These are phyloP conservation scores for Setomelanomma holmii DNA, from an alignment of 2,329 filamentous ascomycete genomes.

Conservation along the genomic window DNA sequence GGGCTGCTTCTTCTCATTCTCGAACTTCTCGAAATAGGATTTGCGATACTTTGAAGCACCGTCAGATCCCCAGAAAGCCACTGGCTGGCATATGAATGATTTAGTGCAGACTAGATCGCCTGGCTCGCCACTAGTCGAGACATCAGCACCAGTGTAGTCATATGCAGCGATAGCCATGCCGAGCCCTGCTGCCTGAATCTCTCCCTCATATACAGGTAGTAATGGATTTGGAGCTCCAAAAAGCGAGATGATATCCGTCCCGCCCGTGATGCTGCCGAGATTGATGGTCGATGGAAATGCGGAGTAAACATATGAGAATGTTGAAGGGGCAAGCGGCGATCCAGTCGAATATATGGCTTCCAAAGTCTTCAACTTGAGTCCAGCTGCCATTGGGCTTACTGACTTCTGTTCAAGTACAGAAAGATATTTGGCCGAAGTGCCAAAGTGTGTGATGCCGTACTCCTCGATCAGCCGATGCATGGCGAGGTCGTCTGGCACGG, in stretches of 20 bases:
- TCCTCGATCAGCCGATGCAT: conserved; percentile 84
- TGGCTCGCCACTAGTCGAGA: conserved; percentile 69
- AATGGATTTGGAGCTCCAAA: conserved; percentile 81
- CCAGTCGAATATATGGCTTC: conserved; percentile 93
- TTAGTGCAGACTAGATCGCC: conserved; percentile 88
- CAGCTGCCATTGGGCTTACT: conserved; percentile 34
- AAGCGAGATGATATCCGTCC: conserved; percentile 94
- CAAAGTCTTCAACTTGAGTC: conserved; percentile 66
- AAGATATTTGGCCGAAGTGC: conserved; percentile 92
- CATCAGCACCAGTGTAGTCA: conserved; percentile 63
- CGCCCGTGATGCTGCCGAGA: conserved; percentile 91
- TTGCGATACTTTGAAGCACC: conserved; percentile 79
- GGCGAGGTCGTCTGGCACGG: conserved; percentile 74
- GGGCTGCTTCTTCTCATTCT: conserved; percentile 47
- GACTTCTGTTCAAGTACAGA: conserved; percentile 83
- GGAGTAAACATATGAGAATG: conserved; percentile 87
- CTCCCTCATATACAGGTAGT: conserved; percentile 57
- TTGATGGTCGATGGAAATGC: conserved; percentile 83
- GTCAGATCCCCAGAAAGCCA: conserved; percentile 81
- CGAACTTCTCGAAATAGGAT: conserved; percentile 89
- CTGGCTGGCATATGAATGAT: conserved; percentile 89
- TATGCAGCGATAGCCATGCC: conserved; percentile 60
- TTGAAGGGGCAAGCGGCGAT: conserved; percentile 89
- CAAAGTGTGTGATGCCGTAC: conserved; percentile 87
- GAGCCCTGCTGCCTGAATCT: conserved; percentile 58